Conservation (phyloP, 768 basidiomycete species). For the Phylloporus scabripes region DNA sequence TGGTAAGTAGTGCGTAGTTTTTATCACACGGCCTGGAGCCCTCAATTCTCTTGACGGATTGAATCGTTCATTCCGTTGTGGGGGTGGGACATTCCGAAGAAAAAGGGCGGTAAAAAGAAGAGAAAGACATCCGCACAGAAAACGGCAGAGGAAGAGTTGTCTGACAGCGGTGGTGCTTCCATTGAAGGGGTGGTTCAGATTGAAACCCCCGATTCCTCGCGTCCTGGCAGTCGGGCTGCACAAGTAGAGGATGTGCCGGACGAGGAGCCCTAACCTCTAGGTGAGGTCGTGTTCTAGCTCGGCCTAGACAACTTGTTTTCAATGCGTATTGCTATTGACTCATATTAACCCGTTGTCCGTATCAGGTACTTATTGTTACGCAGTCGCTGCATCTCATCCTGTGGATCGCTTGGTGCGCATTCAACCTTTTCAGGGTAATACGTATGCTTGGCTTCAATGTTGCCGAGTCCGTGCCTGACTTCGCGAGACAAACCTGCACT, state of each 20-base stretch:
- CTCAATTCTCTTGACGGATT: constrained; percentile 47
- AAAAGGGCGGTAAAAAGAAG: constrained; percentile 64
- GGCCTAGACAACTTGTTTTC: background rate
- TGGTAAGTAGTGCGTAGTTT: constrained; percentile 54
- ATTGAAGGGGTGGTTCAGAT: constrained; percentile 33
- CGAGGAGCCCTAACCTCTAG: constrained; percentile 28
- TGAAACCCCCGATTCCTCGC: constrained; percentile 31
- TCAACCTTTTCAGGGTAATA: too few relatives aligned
- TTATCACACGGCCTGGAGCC: background rate
- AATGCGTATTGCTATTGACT: background rate
- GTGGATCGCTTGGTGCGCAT: background rate
- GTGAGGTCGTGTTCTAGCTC: background rate
- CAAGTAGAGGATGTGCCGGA: constrained; percentile 44
- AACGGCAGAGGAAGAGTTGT: constrained; percentile 37
- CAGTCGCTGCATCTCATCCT: background rate
- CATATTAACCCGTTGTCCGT: background rate
- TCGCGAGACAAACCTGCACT: background rate
- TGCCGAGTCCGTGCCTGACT: background rate
- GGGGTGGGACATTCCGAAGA: constrained; percentile 90
- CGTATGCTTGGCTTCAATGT: background rate
- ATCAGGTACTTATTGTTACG: background rate
- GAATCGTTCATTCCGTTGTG: constrained; percentile 96
- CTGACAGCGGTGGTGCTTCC: constrained; percentile 36
- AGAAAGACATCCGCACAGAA: constrained; percentile 33
- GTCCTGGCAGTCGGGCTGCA: constrained; percentile 33